A percentile compares a stretch with the other conserved stretches of the same genome.
Evolutionary conservation across 2,329 filamentous ascomycete genomes (phyloP).

Genomic region (Gaeumannomyces tritici): DNA sequence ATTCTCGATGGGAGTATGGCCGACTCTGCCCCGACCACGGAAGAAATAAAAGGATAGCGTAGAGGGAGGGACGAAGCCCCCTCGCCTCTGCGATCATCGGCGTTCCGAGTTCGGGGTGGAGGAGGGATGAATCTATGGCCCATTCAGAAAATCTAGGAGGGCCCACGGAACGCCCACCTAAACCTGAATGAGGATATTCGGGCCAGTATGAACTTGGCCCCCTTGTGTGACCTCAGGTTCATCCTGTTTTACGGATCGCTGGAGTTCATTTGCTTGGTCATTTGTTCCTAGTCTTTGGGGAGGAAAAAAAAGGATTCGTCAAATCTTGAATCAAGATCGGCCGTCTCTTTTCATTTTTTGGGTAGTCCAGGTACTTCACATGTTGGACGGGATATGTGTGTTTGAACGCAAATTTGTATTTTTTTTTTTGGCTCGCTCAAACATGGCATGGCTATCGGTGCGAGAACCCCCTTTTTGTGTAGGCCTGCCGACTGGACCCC

Average conservation of each 20-base stretch:
- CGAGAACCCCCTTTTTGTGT: no score
- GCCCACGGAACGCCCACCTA: not conserved
- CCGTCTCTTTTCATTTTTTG: no score
- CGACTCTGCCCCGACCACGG: no score
- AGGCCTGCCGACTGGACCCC: not conserved
- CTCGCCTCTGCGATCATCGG: not conserved
- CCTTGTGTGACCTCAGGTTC: not conserved
- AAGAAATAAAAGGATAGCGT: not conserved
- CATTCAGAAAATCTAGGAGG: not conserved
- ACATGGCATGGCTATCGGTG: not conserved
- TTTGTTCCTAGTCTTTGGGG: no score
- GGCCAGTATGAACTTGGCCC: not conserved
- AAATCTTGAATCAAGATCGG: no score
- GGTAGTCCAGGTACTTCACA: no score
- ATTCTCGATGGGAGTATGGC: not conserved
- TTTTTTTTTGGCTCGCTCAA: not conserved
- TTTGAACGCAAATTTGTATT: no score
- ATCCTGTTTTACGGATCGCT: not conserved
- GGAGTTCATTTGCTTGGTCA: no score
- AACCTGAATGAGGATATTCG: not conserved
- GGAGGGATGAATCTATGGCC: not conserved
- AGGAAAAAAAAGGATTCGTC: no score
- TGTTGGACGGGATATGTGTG: no score
- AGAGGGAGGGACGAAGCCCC: not conserved
- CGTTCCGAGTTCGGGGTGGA: not conserved